Conservation (phyloP, 1,284 basidiomycete species). For the Ganoderma sinense region DNA sequence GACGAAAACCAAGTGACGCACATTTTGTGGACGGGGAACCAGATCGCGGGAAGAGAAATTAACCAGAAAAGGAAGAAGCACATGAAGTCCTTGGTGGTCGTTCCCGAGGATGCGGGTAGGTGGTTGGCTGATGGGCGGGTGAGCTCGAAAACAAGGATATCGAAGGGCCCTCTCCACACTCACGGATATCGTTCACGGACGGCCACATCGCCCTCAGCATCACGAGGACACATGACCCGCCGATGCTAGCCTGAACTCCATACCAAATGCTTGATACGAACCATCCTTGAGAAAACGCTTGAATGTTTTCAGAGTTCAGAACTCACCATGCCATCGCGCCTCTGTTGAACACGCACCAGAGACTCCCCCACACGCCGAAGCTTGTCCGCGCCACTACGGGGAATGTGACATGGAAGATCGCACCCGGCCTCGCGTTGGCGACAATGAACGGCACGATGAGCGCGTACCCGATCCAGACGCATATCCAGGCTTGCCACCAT, state of each 20-base stretch:
- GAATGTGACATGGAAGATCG: conserved; percentile 83
- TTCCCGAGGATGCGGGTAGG: conserved; percentile 75
- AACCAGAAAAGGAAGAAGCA: conserved; percentile 91
- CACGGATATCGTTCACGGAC: conserved; percentile 73
- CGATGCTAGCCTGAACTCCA: conserved; percentile 84
- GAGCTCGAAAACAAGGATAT: conserved; percentile 4
- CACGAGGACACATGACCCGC: conserved; percentile 78
- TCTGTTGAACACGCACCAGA: conserved; percentile 87
- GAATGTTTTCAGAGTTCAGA: conserved; percentile 20
- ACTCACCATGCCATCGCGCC: conserved; percentile 79
- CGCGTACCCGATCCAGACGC: conserved; percentile 81
- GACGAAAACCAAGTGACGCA: conserved; percentile 43
- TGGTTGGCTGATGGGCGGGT: conserved; percentile 56
- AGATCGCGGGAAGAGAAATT: conserved; percentile 80
- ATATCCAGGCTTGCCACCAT: conserved; percentile 87
- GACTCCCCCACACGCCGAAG: conserved; percentile 84
- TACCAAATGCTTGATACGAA: conserved; percentile 68
- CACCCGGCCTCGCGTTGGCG: conserved; percentile 82
- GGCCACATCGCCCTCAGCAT: conserved; percentile 81
- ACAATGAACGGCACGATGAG: conserved; percentile 80
- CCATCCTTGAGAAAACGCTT: background rate
- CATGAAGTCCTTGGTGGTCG: conserved; percentile 74
- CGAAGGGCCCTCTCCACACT: conserved; percentile 36
- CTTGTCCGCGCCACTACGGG: conserved; percentile 80
- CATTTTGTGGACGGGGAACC: conserved; percentile 86